Percentiles rank a stretch among this genome's conserved stretches.
These are phyloP conservation scores for Bolboschoenus planiculmis DNA, from an alignment of 176 grass and related monocot genomes.

Conservation along the genomic window DNA sequence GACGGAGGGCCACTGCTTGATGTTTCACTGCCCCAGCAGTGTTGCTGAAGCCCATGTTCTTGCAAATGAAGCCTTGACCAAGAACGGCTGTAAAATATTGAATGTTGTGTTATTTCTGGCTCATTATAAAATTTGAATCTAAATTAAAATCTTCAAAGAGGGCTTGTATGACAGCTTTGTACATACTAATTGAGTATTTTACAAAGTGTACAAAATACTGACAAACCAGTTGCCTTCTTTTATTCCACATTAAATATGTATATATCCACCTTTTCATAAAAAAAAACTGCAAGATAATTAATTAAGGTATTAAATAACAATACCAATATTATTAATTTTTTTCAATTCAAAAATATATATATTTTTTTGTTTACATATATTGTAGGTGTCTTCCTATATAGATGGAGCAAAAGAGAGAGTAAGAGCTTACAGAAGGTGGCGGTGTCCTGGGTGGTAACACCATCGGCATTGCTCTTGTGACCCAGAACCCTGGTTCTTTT, in stretches of 20 bases:
- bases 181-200: neutral
- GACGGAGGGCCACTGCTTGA: conserved; percentile 77
- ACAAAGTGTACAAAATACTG: neutral
- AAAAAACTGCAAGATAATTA: neutral
- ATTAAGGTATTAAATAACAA: neutral
- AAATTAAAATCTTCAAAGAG: neutral
- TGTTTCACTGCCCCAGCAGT: conserved; percentile 70
- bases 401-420: neutral
- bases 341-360: too few species aligned
- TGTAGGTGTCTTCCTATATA: neutral
- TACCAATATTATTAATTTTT: neutral
- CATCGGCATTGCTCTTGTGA: conserved; percentile 42
- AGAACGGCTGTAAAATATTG: conserved; percentile 38
- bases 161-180: neutral
- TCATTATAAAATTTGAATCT: conserved; percentile 4
- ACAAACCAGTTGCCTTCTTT: neutral
- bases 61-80: conserved; percentile 67
- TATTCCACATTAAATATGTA: neutral
- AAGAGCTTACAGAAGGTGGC: conserved; percentile 54
- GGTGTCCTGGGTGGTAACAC: conserved; percentile 47
- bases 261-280: neutral
- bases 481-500: conserved; percentile 38
- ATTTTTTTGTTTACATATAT: neutral
- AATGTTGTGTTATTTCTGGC: neutral
- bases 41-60: conserved; percentile 76